Base-by-base conservation (phyloP, 2,329 filamentous ascomycete genomes). In the Alternaria brassicicola region DNA sequence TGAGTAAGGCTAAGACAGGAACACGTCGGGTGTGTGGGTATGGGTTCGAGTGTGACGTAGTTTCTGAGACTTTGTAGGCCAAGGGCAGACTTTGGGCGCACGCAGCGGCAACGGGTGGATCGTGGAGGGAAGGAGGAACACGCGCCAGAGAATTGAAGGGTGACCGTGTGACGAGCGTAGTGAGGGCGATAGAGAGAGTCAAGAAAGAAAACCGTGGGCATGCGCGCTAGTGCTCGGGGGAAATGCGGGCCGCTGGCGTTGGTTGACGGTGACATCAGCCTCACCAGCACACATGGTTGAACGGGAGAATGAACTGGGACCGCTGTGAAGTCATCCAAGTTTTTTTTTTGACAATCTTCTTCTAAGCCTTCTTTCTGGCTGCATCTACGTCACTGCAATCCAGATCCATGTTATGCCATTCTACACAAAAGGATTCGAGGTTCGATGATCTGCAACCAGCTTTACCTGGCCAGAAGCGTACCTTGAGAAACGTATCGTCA, bases 1-100 rank as follows among this genome's bases (percentile, higher is more conserved):
- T 65, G 63, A 31, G 31, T 64, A 63, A 66, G 66, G 70, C 70
- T 67, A 70, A 69, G 68, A 63, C 59, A 63, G 54, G 63, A 66
- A 70, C 66, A 75, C 71, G 72, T 71, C 67, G 62, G 57, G 59
- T 46, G 48, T 55, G 52, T 59, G 56, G 56, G 39, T 59, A 54
- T 64, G 58, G 53, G 58, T 53, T 55, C 36, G 59, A 55, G 57
- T 57, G 59, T 70, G 71, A 75, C 70, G 71, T 73, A 70, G 64
- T 61, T 63, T 62, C 51, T 61, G 55, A 52, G 48, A 47, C 49
- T 65, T 65, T 52, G 26, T 52, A 52, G 42, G 62, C 61, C 65
- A 65, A 56, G 57, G 59, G 68, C 68, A 74, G 69, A 72, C 67
- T 68, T 55, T 62, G 56, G 69, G 66, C 66, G 68, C 71, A 74